Conservation (phyloP, 2,329 filamentous ascomycete species). For the Hypoxylon sp. region DNA sequence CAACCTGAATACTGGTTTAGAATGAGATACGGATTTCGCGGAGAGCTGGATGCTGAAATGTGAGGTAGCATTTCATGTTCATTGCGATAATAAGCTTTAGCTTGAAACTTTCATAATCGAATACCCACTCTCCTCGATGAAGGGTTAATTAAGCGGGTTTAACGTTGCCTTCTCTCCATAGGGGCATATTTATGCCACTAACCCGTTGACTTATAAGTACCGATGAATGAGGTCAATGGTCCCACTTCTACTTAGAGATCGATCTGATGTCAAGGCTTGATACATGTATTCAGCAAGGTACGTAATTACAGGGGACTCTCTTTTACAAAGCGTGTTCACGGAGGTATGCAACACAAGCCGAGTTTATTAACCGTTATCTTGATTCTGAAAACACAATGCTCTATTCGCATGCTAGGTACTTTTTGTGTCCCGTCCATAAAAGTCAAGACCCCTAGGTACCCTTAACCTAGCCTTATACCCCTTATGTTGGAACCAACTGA, state of each 20-base stretch:
- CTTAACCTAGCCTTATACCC: slow-evolving; percentile 42
- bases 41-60: neutral
- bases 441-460: slow-evolving; percentile 45
- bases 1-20: slow-evolving; percentile 5
- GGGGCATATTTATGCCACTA: neutral
- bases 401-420: slow-evolving; percentile 50
- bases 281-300: neutral
- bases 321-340: neutral
- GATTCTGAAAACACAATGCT: slow-evolving; percentile 37
- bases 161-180: neutral
- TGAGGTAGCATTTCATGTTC: neutral
- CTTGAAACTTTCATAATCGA: slow-evolving; percentile 16
- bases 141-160: neutral
- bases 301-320: neutral
- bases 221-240: slow-evolving; percentile 6
- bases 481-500: slow-evolving; percentile 32
- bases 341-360: neutral
- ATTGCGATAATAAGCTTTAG: slow-evolving; percentile 12
- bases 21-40: slow-evolving; percentile 1
- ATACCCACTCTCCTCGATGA: slow-evolving; percentile 2
- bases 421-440: slow-evolving; percentile 45
- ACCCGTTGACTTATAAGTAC: no score
- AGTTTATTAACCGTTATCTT: slow-evolving; percentile 24
- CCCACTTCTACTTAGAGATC: slow-evolving; percentile 1
- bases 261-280: neutral